phyloP scores from a whole-genome alignment of 2,329 filamentous ascomycete genomes.

The Paecilomyces niveus region DNA sequence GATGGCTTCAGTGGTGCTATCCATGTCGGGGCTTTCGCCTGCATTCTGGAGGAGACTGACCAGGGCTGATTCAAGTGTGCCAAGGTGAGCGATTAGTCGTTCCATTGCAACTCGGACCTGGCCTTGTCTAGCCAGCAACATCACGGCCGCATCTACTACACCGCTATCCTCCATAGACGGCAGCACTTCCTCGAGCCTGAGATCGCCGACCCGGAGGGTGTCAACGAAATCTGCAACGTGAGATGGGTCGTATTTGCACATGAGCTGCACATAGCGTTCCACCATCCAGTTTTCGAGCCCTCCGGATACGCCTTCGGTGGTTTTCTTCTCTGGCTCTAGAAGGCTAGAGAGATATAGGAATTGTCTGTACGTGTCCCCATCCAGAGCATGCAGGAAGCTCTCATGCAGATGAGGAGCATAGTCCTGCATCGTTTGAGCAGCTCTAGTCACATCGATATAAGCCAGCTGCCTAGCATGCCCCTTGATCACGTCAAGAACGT shows the following conservation, averaged over 20 bases:
- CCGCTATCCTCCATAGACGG: constrained; percentile 84
- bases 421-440: constrained; percentile 58
- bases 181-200: constrained; percentile 72
- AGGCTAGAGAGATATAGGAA: constrained; percentile 71
- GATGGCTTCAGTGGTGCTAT: constrained; percentile 57
- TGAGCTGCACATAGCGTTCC: constrained; percentile 81
- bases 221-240: constrained; percentile 84
- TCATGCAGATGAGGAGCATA: constrained; percentile 60
- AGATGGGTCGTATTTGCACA: constrained; percentile 76
- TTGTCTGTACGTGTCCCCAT: constrained; percentile 57
- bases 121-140: constrained; percentile 84
- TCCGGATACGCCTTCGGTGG: constrained; percentile 21
- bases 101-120: constrained; percentile 76
- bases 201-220: constrained; percentile 64
- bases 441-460: constrained; percentile 56
- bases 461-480: constrained; percentile 61
- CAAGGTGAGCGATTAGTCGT: constrained; percentile 72
- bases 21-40: constrained; percentile 49
- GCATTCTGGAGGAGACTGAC: constrained; percentile 63
- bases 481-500: constrained; percentile 62
- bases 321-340: constrained; percentile 55
- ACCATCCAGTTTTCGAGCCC: constrained; percentile 53
- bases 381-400: constrained; percentile 56
- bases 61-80: constrained; percentile 70
- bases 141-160: constrained; percentile 85